Conservation (phyloP, 371 early-diverging fungal species). For the Phascolomyces articulosus region DNA sequence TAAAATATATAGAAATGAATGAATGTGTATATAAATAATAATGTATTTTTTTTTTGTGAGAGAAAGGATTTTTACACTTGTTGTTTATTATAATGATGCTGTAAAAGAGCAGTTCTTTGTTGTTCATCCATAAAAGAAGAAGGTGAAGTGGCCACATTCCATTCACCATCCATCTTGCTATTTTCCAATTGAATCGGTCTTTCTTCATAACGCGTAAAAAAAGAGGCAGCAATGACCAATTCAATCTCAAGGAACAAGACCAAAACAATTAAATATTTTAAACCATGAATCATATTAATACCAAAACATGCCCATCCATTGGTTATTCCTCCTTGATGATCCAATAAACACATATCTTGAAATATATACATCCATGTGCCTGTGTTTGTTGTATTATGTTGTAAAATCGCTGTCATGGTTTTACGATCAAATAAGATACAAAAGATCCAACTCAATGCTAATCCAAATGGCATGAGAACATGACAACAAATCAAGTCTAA, state of each 20-base stretch:
- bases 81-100: neutral
- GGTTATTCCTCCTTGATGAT: neutral
- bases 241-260: conserved; percentile 32
- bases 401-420: conserved; percentile 16
- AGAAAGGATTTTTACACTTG: neutral
- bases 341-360: conserved; percentile 18
- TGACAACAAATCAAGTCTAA: conserved; percentile 33
- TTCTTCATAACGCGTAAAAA: neutral
- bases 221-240: conserved; percentile 13
- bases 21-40: too few species aligned
- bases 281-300: conserved; percentile 23
- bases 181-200: conserved; percentile 1
- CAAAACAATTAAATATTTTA: conserved; percentile 33
- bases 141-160: neutral
- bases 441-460: conserved; percentile 46
- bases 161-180: neutral
- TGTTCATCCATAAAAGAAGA: conserved; percentile 10
- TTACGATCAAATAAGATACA: conserved; percentile 43
- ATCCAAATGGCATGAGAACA: conserved; percentile 42
- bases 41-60: too few species aligned
- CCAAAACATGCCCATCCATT: conserved; percentile 14
- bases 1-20: too few species aligned
- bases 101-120: neutral
- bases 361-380: neutral
- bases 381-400: conserved; percentile 3